Conservation (phyloP, 768 basidiomycete species). For the Boletus fagicola region DNA sequence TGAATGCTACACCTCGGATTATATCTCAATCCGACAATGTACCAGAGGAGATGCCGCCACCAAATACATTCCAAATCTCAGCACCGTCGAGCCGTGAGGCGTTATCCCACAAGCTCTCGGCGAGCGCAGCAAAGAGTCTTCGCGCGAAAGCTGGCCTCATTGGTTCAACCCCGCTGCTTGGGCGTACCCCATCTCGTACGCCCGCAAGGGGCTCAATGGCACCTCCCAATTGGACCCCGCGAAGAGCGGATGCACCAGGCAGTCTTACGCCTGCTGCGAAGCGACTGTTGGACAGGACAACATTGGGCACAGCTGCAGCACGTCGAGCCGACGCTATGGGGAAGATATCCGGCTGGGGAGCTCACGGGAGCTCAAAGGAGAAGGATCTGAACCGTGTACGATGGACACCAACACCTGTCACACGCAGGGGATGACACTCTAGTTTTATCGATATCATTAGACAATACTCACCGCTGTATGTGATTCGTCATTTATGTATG, state of each 20-base stretch:
- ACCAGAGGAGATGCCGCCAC: conserved; percentile 39
- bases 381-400: conserved; percentile 63
- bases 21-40: conserved; percentile 64
- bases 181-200: conserved; percentile 38
- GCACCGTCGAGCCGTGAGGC: conserved; percentile 77
- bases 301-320: conserved; percentile 59
- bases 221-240: conserved; percentile 78
- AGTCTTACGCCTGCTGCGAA: conserved; percentile 84
- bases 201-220: conserved; percentile 54
- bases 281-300: conserved; percentile 69
- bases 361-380: conserved; percentile 44
- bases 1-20: conserved; percentile 88
- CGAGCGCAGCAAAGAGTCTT: conserved; percentile 76
- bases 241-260: conserved; percentile 67
- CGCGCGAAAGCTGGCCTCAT: conserved; percentile 70
- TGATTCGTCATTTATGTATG: conserved; percentile 6
- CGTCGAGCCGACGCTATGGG: conserved; percentile 71
- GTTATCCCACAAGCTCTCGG: conserved; percentile 78
- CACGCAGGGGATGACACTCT: conserved; percentile 32
- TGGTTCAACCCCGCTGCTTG: conserved; percentile 29
- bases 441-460: background rate
- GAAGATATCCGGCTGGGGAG: conserved; percentile 55
- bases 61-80: conserved; percentile 72
- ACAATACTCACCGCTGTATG: conserved; percentile 5
- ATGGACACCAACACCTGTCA: conserved; percentile 77